Evolutionary conservation across 768 basidiomycete genomes (phyloP).

Genomic region (Tylopilus subfusipes): DNA sequence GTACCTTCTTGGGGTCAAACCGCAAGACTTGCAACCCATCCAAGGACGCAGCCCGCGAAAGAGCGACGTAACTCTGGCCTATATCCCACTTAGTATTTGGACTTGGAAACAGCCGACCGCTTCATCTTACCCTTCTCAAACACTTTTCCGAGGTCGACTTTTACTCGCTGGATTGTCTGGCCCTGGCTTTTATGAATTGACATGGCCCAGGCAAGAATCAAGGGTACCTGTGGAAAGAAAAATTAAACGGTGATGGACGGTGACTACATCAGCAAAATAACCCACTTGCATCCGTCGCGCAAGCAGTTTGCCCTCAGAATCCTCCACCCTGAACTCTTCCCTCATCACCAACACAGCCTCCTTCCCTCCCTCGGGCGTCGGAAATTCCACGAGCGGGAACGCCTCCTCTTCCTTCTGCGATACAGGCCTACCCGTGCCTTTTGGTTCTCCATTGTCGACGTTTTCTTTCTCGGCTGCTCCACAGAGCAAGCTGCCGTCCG

Average conservation of each 20-base stretch:
- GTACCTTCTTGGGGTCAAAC: slow-evolving; percentile 51
- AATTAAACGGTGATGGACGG: background rate
- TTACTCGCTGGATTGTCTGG: slow-evolving; percentile 64
- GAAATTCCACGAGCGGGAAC: slow-evolving; percentile 48
- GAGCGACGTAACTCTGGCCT: slow-evolving; percentile 49
- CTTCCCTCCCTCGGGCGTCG: slow-evolving; percentile 37
- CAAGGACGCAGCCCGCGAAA: slow-evolving; percentile 51
- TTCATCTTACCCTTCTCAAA: slow-evolving; percentile 50
- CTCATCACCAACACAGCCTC: slow-evolving; percentile 48
- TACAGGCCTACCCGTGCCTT: slow-evolving; percentile 21
- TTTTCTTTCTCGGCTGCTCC: slow-evolving; percentile 36
- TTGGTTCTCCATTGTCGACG: slow-evolving; percentile 16
- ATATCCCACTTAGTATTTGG: background rate
- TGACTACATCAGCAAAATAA: background rate
- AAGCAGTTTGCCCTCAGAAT: slow-evolving; percentile 47
- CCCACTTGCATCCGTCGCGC: slow-evolving; percentile 45
- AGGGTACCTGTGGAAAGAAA: slow-evolving; percentile 46
- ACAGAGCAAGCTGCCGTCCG: slow-evolving; percentile 25
- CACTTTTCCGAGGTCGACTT: slow-evolving; percentile 59
- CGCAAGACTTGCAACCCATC: slow-evolving; percentile 52
- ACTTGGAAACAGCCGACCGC: no score
- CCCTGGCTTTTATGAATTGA: slow-evolving; percentile 79
- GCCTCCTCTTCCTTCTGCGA: slow-evolving; percentile 38
- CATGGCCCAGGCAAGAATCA: slow-evolving; percentile 78
- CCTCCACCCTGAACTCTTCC: slow-evolving; percentile 53